Base-by-base conservation (phyloP, 129 eudicot species). In the Arctium lappa region DNA sequence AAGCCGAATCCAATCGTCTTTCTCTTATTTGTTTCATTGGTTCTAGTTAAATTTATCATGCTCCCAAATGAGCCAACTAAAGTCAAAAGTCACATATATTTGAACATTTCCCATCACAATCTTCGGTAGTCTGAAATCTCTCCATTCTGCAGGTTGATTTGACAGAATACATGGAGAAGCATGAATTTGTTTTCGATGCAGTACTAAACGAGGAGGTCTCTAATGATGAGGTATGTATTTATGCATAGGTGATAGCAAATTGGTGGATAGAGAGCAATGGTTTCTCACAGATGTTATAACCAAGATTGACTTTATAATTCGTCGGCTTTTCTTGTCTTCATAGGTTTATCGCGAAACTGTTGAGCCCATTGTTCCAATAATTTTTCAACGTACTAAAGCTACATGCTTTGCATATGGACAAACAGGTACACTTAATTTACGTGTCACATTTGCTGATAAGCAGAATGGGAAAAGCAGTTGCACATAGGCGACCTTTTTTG, bases 331-430 rank as follows among this genome's bases (percentile, higher is more conserved):
- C 11, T 18, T 84, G 80, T 73, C 15, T 79, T 84, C 63, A 10
- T 86, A 95, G 99, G 99, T 95, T 16, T 95, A 95, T 82, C 91
- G 85, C 68, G 99, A 95, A 88, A 95, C 99, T 9, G 99, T 95
- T 83, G 99, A 91, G 89, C 99, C 99, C 83, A 95, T 95, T 73
- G 97, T 95, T 86, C 99, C 99, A 29, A 95, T 95, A 72, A 93
- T 95, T 75, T 95, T 95, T 83, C 99, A 95, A 82, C 97, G 97
- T 75, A 95, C 99, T 36, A 95, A 95, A 91, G 97, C 99, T 73
- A 95, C 99, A 38, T 95, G 99, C 89, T 95, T 95, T 83, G 99
- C 99, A 11, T 95, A 95, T 85, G 99, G 99, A 80, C 99, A 95
- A 83, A 95, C 99, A 89, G 99, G 99, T 95, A 86, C 78, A 56